phyloP scores from a whole-genome alignment of 2,329 filamentous ascomycete genomes.

The Alternaria arborescens region DNA sequence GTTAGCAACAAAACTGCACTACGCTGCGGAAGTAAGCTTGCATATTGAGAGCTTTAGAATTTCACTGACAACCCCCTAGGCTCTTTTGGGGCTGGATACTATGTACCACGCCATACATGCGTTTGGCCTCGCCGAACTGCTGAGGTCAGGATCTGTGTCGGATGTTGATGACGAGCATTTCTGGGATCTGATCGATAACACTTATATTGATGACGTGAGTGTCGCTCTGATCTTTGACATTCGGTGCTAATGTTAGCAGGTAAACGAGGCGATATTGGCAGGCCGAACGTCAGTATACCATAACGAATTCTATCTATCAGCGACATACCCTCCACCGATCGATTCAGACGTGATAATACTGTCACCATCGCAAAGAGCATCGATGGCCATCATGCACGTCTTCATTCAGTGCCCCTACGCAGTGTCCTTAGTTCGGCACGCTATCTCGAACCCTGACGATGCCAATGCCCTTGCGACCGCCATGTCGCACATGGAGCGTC shows the following conservation, averaged over 20 bases:
- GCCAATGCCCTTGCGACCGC: conserved; percentile 28
- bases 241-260: conserved; percentile 28
- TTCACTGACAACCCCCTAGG: conserved; percentile 24
- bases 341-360: conserved; percentile 7
- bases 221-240: not conserved
- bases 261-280: conserved; percentile 40
- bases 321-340: conserved; percentile 30
- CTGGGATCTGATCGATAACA: conserved; percentile 44
- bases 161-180: conserved; percentile 39
- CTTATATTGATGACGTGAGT: conserved; percentile 46
- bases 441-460: conserved; percentile 30
- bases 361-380: conserved; percentile 29
- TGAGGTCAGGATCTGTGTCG: conserved; percentile 31
- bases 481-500: conserved; percentile 31
- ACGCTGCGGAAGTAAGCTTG: conserved; percentile 36
- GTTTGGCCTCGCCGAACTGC: conserved; percentile 37
- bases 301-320: conserved; percentile 38
- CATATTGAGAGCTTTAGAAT: no score
- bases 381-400: conserved; percentile 41
- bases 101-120: conserved; percentile 43
- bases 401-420: conserved; percentile 41
- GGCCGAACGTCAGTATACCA: conserved; percentile 41
- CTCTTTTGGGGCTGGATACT: conserved; percentile 34
- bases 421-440: conserved; percentile 31
- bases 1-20: conserved; percentile 42